Percentiles rank a stretch among this genome's conserved stretches.
phyloP scores from a whole-genome alignment of 2,329 filamentous ascomycete genomes.

The Fusarium algeriense region DNA sequence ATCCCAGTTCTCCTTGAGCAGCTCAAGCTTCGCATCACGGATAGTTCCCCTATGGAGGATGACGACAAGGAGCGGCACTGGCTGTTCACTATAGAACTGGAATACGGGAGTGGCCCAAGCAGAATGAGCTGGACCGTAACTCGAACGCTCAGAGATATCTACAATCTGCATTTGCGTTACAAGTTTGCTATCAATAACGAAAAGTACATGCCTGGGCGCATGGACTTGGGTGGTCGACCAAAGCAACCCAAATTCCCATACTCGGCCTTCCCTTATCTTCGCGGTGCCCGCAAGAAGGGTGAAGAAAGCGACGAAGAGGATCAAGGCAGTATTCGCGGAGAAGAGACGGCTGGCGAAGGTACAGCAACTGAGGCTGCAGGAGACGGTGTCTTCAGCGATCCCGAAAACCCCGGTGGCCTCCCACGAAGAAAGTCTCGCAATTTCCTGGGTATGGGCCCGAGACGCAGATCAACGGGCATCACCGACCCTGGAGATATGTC shows the following conservation, averaged over 20 bases:
- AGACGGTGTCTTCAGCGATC: constrained; percentile 57
- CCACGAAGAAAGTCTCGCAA: constrained; percentile 65
- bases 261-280: constrained; percentile 89
- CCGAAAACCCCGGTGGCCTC: constrained; percentile 48
- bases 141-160: constrained; percentile 87
- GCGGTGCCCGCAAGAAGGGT: constrained; percentile 82
- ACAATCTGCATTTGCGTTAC: constrained; percentile 93
- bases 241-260: constrained; percentile 92
- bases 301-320: constrained; percentile 84
- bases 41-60: constrained; percentile 78
- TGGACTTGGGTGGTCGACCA: constrained; percentile 74
- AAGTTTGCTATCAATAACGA: constrained; percentile 88
- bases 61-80: constrained; percentile 77
- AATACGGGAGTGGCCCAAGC: constrained; percentile 95
- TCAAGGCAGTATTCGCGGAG: constrained; percentile 53
- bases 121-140: constrained; percentile 97
- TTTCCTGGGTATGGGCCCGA: constrained; percentile 60
- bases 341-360: constrained; percentile 63
- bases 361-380: constrained; percentile 75
- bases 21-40: constrained; percentile 86
- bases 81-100: constrained; percentile 90
- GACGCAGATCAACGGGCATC: constrained; percentile 65
- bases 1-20: constrained; percentile 97
- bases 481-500: constrained; percentile 62
- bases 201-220: constrained; percentile 78